phyloP scores from a whole-genome alignment of 1,284 basidiomycete species.

The Fomitopsis schrenkii region DNA sequence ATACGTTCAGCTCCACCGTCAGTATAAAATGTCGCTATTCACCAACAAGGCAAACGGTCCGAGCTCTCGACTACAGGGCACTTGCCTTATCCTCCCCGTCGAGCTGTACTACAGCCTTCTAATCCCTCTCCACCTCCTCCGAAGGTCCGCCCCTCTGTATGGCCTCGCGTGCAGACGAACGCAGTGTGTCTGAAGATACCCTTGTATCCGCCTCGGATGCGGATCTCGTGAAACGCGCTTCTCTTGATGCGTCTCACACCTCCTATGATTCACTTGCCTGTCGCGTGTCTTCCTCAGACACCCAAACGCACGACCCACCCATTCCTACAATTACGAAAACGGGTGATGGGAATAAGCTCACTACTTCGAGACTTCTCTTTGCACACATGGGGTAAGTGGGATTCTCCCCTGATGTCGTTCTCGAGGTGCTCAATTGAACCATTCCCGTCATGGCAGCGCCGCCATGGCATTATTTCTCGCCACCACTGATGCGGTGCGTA shows the following conservation, averaged over 20 bases:
- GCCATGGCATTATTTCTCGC: conserved; percentile 75
- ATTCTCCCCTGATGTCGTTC: neutral
- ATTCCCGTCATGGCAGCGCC: conserved; percentile 41
- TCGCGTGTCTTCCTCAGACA: neutral
- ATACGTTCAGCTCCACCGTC: conserved; percentile 3
- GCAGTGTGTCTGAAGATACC: neutral
- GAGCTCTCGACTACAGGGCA: neutral
- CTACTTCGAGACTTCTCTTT: conserved; percentile 44
- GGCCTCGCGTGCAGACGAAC: neutral
- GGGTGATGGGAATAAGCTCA: conserved; percentile 25
- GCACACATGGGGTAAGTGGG: conserved; percentile 51
- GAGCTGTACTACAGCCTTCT: neutral
- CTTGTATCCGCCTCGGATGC: neutral
- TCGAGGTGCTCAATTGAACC: conserved; percentile 8
- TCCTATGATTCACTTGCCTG: conserved; percentile 11
- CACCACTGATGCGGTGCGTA: conserved; percentile 74
- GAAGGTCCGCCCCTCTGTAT: neutral
- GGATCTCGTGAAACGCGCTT: neutral
- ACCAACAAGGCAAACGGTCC: neutral
- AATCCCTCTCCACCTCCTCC: neutral
- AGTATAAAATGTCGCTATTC: conserved; percentile 13
- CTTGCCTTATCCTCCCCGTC: neutral
- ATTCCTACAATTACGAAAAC: conserved; percentile 6
- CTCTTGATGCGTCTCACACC: neutral
- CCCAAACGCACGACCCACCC: neutral